Evolutionary conservation across 73 alveolate genomes (phyloP).

Genomic region (Paramecium primaurelia): DNA sequence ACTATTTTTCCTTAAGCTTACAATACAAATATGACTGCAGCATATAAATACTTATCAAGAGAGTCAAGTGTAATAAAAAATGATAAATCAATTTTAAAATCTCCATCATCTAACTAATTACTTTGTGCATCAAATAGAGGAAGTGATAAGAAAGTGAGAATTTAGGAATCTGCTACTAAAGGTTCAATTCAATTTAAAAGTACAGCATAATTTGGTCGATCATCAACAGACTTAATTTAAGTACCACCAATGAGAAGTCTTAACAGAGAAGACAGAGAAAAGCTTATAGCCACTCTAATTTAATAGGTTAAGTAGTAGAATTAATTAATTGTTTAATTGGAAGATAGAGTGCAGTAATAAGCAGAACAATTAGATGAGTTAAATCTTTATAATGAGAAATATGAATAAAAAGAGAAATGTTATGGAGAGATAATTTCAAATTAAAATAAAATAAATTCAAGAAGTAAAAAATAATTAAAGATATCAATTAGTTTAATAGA

Average conservation of each 20-base stretch:
- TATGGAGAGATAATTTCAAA: not conserved
- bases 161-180: not conserved
- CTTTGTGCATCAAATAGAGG: not conserved
- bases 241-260: conserved; percentile 21
- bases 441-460: not conserved
- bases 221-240: not conserved
- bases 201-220: not conserved
- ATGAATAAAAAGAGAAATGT: not conserved
- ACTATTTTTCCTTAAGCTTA: not conserved
- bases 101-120: not conserved
- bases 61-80: not conserved
- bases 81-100: not conserved
- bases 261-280: conserved; percentile 38
- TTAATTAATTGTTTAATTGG: not conserved
- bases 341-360: not conserved
- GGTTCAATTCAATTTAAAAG: not conserved
- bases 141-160: not conserved
- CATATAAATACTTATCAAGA: not conserved
- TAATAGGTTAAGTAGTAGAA: conserved; percentile 1
- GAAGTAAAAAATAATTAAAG: not conserved
- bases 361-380: not conserved
- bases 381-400: not conserved
- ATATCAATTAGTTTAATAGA: not conserved
- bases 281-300: not conserved
- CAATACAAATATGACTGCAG: conserved; percentile 7